Conservation (phyloP, 2,329 filamentous ascomycete species). For the Ophiocordyceps camponoti-saundersi region DNA sequence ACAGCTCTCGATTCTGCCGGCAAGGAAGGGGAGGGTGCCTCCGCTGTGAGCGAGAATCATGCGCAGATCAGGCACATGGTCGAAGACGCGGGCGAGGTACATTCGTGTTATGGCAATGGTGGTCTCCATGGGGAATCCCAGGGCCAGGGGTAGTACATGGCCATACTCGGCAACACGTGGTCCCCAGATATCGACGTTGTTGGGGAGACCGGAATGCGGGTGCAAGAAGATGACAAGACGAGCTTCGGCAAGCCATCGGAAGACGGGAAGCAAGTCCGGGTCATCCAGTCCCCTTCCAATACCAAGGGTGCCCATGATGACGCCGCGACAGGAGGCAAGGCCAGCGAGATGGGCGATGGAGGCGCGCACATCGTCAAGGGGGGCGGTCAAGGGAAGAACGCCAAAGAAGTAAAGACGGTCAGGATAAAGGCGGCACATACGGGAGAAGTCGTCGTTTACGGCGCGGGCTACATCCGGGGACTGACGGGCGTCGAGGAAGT, state of each 20-base stretch:
- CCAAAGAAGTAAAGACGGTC: conserved; percentile 70
- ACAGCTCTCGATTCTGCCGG: conserved; percentile 76
- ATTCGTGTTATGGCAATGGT: conserved; percentile 80
- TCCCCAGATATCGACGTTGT: conserved; percentile 66
- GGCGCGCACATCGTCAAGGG: conserved; percentile 39
- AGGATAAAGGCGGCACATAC: conserved; percentile 48
- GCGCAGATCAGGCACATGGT: conserved; percentile 49
- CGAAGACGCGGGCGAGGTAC: conserved; percentile 75
- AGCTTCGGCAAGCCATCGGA: conserved; percentile 48
- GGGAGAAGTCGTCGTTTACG: conserved; percentile 65
- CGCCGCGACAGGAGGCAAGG: conserved; percentile 58
- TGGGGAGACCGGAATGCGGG: conserved; percentile 79
- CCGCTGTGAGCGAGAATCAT: conserved; percentile 79
- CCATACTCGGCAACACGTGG: conserved; percentile 58
- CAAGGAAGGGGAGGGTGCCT: conserved; percentile 75
- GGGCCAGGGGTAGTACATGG: conserved; percentile 68
- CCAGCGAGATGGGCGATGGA: conserved; percentile 46
- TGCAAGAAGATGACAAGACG: conserved; percentile 64
- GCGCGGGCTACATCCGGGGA: conserved; percentile 44
- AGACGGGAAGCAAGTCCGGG: conserved; percentile 51
- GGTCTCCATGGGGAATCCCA: conserved; percentile 85
- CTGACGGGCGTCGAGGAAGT: conserved; percentile 51
- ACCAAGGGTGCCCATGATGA: conserved; percentile 76
- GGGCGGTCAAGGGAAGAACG: conserved; percentile 59
- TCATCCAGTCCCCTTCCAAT: conserved; percentile 72